Evolutionary conservation across 768 basidiomycete species (phyloP).

Genomic region (Postia placenta): DNA sequence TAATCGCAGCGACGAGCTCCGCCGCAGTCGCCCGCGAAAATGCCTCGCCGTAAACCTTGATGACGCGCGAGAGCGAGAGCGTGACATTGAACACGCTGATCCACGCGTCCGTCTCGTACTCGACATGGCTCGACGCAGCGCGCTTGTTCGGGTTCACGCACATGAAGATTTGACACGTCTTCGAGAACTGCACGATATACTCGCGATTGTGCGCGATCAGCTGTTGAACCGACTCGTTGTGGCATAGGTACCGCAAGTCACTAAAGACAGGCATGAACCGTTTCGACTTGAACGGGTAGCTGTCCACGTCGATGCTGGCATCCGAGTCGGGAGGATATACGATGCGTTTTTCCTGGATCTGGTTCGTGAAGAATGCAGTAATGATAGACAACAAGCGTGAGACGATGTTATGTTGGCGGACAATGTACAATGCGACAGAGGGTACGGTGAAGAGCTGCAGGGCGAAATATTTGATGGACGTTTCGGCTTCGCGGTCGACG

Average conservation of each 20-base stretch:
- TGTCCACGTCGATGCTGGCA: slow-evolving; percentile 66
- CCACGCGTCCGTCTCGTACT: slow-evolving; percentile 97
- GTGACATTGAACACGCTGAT: slow-evolving; percentile 95
- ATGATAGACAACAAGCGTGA: slow-evolving; percentile 78
- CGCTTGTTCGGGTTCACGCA: slow-evolving; percentile 89
- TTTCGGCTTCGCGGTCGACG: slow-evolving; percentile 90
- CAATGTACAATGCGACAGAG: slow-evolving; percentile 74
- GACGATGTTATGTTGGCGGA: slow-evolving; percentile 66
- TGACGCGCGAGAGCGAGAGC: slow-evolving; percentile 80
- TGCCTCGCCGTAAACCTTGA: slow-evolving; percentile 85
- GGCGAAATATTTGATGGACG: slow-evolving; percentile 90
- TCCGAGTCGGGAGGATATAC: slow-evolving; percentile 28
- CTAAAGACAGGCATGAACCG: slow-evolving; percentile 95
- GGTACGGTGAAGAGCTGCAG: slow-evolving; percentile 92
- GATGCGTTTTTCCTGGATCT: slow-evolving; percentile 71
- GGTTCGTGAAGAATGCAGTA: slow-evolving; percentile 88
- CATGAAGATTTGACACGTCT: slow-evolving; percentile 86
- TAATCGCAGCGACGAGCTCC: slow-evolving; percentile 62
- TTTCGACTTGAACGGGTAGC: slow-evolving; percentile 87
- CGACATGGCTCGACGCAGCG: slow-evolving; percentile 77
- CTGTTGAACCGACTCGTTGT: slow-evolving; percentile 73
- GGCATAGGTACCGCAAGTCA: slow-evolving; percentile 80
- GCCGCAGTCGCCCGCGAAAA: slow-evolving; percentile 53
- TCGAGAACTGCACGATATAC: slow-evolving; percentile 65
- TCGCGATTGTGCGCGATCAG: slow-evolving; percentile 66